These are phyloP conservation scores for Emergomyces pasteurianus DNA, from an alignment of 2,329 filamentous ascomycete species.

Conservation along the genomic window DNA sequence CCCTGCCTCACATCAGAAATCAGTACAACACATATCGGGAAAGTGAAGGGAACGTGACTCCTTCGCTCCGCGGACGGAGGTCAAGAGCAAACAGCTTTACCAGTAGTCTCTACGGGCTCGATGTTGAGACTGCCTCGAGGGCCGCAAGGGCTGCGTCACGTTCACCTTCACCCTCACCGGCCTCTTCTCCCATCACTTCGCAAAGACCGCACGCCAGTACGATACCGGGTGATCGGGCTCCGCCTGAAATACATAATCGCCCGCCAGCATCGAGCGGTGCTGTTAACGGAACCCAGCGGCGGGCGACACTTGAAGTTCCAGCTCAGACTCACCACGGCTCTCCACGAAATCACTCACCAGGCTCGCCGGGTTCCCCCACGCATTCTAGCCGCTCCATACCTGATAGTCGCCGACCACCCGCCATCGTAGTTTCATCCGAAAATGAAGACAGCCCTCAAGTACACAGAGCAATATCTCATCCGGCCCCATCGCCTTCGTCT, in stretches of 20 bases:
- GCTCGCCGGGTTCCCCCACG: background rate
- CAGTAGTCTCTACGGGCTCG: slow-evolving; percentile 20
- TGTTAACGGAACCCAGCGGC: slow-evolving; percentile 2
- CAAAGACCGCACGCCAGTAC: slow-evolving; percentile 12
- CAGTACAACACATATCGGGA: slow-evolving; percentile 24
- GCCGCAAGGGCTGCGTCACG: slow-evolving; percentile 9
- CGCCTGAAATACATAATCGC: slow-evolving; percentile 8
- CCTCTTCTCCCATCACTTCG: slow-evolving; percentile 7
- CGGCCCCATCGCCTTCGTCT: background rate
- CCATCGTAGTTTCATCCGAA: slow-evolving; percentile 8
- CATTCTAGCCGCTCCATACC: background rate
- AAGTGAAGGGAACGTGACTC: background rate
- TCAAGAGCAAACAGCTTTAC: slow-evolving; percentile 32
- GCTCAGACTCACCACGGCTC: slow-evolving; percentile 8
- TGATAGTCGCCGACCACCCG: slow-evolving; percentile 4
- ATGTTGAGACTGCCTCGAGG: slow-evolving; percentile 11
- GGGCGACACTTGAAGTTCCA: slow-evolving; percentile 16
- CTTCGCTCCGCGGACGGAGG: background rate
- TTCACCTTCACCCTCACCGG: slow-evolving; percentile 9
- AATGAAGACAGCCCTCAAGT: background rate
- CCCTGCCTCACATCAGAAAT: slow-evolving; percentile 28
- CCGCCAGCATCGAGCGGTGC: background rate
- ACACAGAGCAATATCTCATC: background rate
- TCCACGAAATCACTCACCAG: slow-evolving; percentile 1
- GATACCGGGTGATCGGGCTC: slow-evolving; percentile 8